These are phyloP conservation scores for Triticum urartu DNA, from an alignment of 176 grass and related monocot genomes.

Conservation along the genomic window DNA sequence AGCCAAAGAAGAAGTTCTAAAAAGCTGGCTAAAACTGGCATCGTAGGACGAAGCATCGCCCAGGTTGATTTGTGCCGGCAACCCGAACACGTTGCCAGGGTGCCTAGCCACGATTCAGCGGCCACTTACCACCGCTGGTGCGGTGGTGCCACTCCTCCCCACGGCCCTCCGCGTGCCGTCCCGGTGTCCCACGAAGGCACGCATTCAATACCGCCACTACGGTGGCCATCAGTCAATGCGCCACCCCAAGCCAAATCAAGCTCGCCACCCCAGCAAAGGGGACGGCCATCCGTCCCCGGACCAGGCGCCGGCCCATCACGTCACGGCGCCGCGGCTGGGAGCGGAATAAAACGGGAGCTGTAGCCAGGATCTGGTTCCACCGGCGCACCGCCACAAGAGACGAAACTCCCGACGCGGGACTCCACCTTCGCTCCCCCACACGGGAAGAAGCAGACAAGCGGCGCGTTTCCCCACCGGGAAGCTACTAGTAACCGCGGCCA, in stretches of 20 bases:
- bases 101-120: background rate
- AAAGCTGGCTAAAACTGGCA: no score
- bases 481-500: constrained; percentile 12
- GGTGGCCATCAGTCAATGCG: constrained; percentile 22
- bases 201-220: constrained; percentile 13
- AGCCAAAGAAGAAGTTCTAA: no score
- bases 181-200: background rate
- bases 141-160: background rate
- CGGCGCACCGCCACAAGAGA: background rate
- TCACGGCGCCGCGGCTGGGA: background rate
- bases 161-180: background rate
- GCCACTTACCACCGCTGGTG: background rate
- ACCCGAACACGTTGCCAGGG: background rate
- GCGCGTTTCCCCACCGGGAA: constrained; percentile 14
- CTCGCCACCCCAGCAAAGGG: background rate
- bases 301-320: background rate
- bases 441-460: constrained; percentile 8
- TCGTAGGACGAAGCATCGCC: background rate
- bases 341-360: background rate
- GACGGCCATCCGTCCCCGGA: background rate
- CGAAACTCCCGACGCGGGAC: background rate
- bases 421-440: background rate
- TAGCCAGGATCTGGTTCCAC: background rate
- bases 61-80: background rate
- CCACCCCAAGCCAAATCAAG: background rate